Evolutionary conservation across 2,329 filamentous ascomycete species (phyloP).

Genomic region (Fusarium pseudoanthophilum): DNA sequence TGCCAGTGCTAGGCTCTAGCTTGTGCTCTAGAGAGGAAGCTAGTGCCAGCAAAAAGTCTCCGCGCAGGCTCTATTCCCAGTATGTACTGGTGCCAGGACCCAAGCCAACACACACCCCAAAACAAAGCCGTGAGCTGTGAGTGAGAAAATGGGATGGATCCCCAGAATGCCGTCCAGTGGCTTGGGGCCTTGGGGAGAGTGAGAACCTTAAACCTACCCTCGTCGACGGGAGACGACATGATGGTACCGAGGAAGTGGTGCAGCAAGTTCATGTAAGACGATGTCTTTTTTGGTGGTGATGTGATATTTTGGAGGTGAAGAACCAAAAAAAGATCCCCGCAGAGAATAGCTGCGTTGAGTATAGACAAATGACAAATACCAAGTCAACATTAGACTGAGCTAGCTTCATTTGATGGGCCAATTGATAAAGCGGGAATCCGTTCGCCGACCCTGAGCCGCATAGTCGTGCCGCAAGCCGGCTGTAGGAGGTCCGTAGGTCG

Average conservation of each 20-base stretch:
- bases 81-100: slow-evolving; percentile 3
- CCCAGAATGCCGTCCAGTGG: slow-evolving; percentile 36
- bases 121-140: slow-evolving; percentile 14
- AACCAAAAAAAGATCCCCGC: background rate
- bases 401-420: background rate
- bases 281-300: background rate
- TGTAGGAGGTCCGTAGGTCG: background rate
- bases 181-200: slow-evolving; percentile 40
- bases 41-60: slow-evolving; percentile 21
- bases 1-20: background rate
- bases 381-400: background rate
- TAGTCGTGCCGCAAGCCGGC: background rate
- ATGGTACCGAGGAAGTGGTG: slow-evolving; percentile 26
- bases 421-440: background rate
- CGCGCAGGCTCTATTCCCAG: slow-evolving; percentile 4
- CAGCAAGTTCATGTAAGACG: slow-evolving; percentile 8
- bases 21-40: background rate
- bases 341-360: background rate
- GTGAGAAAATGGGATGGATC: slow-evolving; percentile 23
- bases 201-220: slow-evolving; percentile 46
- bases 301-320: background rate
- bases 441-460: slow-evolving; percentile 3
- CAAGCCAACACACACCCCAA: slow-evolving; percentile 7
- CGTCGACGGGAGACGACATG: slow-evolving; percentile 35
- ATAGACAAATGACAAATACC: background rate